phyloP scores from a whole-genome alignment of 495 filamentous ascomycete genomes.

The Hypoxylon crocopeplum region DNA sequence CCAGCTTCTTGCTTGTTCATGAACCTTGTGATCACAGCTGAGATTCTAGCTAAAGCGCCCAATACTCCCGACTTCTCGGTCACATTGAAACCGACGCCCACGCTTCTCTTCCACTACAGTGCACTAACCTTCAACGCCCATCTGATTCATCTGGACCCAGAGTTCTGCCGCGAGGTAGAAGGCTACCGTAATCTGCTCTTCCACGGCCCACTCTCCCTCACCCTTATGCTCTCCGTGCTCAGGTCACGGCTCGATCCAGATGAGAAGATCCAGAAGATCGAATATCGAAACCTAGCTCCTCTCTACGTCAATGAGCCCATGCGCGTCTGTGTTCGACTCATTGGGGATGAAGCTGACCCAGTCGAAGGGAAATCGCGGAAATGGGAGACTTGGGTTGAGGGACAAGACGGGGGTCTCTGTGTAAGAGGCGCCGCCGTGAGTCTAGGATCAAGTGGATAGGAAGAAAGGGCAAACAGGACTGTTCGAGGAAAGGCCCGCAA shows the following conservation, averaged over 20 bases:
- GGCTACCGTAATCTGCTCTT: slow-evolving; percentile 78
- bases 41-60: slow-evolving; percentile 30
- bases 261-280: slow-evolving; percentile 50
- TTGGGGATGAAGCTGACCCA: neutral
- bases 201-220: slow-evolving; percentile 84
- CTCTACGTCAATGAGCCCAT: slow-evolving; percentile 75
- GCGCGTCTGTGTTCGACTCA: slow-evolving; percentile 57
- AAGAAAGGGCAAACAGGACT: neutral
- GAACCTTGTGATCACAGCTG: slow-evolving; percentile 27
- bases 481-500: too few relatives aligned
- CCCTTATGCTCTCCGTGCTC: slow-evolving; percentile 73
- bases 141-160: slow-evolving; percentile 78
- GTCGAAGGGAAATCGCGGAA: slow-evolving; percentile 3
- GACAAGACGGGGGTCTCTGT: slow-evolving; percentile 61
- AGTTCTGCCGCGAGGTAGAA: slow-evolving; percentile 73
- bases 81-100: slow-evolving; percentile 64
- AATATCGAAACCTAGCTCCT: slow-evolving; percentile 85
- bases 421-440: slow-evolving; percentile 60
- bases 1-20: neutral
- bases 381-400: slow-evolving; percentile 75
- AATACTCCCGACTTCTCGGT: slow-evolving; percentile 63
- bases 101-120: slow-evolving; percentile 82
- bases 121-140: slow-evolving; percentile 89
- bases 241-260: slow-evolving; percentile 51
- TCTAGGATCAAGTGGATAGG: neutral